Conservation (phyloP, 495 filamentous ascomycete genomes). For the Extremus antarcticus region DNA sequence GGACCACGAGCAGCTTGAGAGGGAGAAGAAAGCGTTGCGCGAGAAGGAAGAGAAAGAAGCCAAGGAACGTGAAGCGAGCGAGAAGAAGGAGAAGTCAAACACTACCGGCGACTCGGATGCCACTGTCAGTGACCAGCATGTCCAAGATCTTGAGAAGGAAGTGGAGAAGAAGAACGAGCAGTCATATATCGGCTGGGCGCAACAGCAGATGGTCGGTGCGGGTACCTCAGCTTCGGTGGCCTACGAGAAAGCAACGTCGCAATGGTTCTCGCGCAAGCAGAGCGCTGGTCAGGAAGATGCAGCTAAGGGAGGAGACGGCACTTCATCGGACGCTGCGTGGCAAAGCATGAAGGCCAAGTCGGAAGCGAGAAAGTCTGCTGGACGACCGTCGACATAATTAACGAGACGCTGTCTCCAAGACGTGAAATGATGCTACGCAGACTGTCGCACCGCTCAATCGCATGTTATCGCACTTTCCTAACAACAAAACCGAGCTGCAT, state of each 20-base stretch:
- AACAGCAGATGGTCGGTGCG: constrained; percentile 11
- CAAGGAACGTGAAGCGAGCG: constrained; percentile 39
- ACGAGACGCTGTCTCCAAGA: not conserved
- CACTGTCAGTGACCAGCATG: constrained; percentile 23
- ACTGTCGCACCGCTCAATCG: too few relatives aligned
- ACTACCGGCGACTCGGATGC: not conserved
- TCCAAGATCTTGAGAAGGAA: constrained; percentile 26
- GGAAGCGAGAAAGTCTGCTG: constrained; percentile 5
- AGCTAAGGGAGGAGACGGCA: not conserved
- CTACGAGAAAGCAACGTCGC: constrained; percentile 16
- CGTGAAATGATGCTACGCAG: too few relatives aligned
- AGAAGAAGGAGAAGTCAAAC: constrained; percentile 37
- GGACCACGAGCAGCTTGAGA: constrained; percentile 43
- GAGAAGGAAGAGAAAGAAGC: constrained; percentile 50
- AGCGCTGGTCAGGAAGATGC: constrained; percentile 1
- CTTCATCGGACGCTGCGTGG: not conserved
- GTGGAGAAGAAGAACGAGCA: constrained; percentile 29
- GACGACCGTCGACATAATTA: not conserved
- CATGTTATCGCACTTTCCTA: too few relatives aligned
- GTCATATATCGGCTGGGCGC: constrained; percentile 23
- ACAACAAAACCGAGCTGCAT: too few relatives aligned
- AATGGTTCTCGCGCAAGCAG: constrained; percentile 4
- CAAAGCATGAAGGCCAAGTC: constrained; percentile 4
- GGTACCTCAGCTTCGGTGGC: constrained; percentile 8
- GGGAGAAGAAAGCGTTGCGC: constrained; percentile 45